Evolutionary conservation across 441 rosid species (phyloP), one percentile per base, ranked within the genome.

Genomic region (Populus hybrid): DNA sequence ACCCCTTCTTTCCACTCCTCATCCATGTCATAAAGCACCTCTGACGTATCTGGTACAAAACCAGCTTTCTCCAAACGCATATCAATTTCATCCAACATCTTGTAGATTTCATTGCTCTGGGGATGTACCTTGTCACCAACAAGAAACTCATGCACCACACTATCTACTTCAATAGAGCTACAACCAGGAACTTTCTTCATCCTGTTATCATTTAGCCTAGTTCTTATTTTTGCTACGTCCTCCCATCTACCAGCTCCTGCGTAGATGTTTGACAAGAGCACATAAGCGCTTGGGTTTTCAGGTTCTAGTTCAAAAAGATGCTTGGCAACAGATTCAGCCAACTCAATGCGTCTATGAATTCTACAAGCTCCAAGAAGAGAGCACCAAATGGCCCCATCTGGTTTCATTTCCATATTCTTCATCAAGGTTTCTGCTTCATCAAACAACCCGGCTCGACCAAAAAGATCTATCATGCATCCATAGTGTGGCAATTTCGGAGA

Each of bases 401-500:
- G 88, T 18, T 86, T 73, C 84, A 88, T 80, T 80, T 83, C 88
- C 93, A 91, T 88, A 10, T 68, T 78, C 38, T 77, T 80, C 63
- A 88, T 82, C 76, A 90, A 40, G 59, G 84, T 81, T 82, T 88
- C 88, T 0, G 87, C 92, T 82, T 92, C 97, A 74, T 87, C 88
- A 72, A 91, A 88, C 77, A 84, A 72, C 69, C 94, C 94, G 1
- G 84, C 87, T 82, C 81, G 84, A 36, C 94, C 98, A 33, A 92
- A 82, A 80, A 92, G 97, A 84, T 91, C 91, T 45, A 94, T 81
- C 91, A 94, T 79, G 81, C 97, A 91, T 73, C 97, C 94, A 68
- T 90, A 92, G 84, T 94, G 97, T 70, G 88, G 89, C 81, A 91
- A 72, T 59, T 88, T 82, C 3, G 93, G 92, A 38, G 87, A 77